Percentiles rank a stretch among this genome's conserved stretches.
Conservation (phyloP, 768 basidiomycete genomes). For the Serpula lacrymans region DNA sequence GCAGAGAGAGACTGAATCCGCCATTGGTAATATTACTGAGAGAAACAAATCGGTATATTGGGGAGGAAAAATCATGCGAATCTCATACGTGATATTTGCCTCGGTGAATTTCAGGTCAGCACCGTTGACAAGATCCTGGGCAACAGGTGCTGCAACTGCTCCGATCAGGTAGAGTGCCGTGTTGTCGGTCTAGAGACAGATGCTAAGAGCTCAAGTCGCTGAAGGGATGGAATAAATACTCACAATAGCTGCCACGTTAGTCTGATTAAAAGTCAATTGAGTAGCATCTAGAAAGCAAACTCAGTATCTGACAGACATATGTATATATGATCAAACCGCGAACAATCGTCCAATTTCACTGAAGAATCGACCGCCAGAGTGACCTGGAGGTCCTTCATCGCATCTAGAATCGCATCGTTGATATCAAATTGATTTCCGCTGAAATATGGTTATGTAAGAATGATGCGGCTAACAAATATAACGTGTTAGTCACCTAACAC, state of each 20-base stretch:
- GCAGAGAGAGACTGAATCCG: slow-evolving; percentile 61
- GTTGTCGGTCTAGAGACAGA: slow-evolving; percentile 47
- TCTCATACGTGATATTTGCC: slow-evolving; percentile 58
- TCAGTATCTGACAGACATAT: slow-evolving; percentile 3
- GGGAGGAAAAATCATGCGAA: background rate
- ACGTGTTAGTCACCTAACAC: slow-evolving; percentile 45
- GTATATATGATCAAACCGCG: slow-evolving; percentile 12
- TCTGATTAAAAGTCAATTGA: slow-evolving; percentile 55
- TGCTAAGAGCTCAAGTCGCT: slow-evolving; percentile 5
- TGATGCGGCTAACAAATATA: background rate
- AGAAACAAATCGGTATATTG: background rate
- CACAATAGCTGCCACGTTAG: slow-evolving; percentile 52
- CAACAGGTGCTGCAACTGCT: slow-evolving; percentile 64
- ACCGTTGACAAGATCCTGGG: slow-evolving; percentile 60
- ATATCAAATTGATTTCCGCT: slow-evolving; percentile 69
- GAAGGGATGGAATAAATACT: slow-evolving; percentile 11
- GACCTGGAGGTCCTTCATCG: slow-evolving; percentile 57
- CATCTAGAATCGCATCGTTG: slow-evolving; percentile 55
- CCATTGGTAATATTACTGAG: slow-evolving; percentile 50
- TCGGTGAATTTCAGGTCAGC: slow-evolving; percentile 50
- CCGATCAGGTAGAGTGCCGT: slow-evolving; percentile 66
- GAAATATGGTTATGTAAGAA: slow-evolving; percentile 10
- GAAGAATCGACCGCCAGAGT: slow-evolving; percentile 51
- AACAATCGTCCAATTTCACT: slow-evolving; percentile 67
- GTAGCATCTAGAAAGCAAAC: slow-evolving; percentile 41